Conservation (phyloP, 495 filamentous ascomycete genomes). For the Daldinia decipiens region DNA sequence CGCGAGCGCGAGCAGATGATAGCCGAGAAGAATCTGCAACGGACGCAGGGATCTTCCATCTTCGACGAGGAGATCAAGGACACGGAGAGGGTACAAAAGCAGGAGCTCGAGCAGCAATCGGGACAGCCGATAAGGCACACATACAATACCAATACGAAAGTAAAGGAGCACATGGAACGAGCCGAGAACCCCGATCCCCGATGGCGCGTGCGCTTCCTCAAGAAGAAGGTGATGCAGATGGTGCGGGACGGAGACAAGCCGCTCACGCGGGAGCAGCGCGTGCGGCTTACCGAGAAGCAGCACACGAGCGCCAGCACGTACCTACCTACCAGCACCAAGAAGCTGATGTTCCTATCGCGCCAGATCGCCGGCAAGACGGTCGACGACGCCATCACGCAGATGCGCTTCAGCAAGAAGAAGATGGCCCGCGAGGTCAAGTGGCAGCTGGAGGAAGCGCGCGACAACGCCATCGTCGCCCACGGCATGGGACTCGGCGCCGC, state of each 20-base stretch:
- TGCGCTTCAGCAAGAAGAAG: constrained; percentile 96
- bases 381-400: constrained; percentile 92
- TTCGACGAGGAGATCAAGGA: constrained; percentile 64
- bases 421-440: constrained; percentile 79
- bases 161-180: constrained; percentile 61
- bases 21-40: constrained; percentile 40
- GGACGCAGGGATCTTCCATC: constrained; percentile 63
- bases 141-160: constrained; percentile 27
- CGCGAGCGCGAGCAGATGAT: constrained; percentile 49
- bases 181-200: constrained; percentile 76
- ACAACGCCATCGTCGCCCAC: constrained; percentile 76
- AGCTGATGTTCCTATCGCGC: constrained; percentile 80
- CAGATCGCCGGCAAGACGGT: constrained; percentile 93
- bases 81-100: constrained; percentile 14
- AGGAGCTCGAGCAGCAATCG: not conserved
- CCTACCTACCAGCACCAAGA: constrained; percentile 87
- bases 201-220: constrained; percentile 74
- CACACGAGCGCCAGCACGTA: constrained; percentile 68
- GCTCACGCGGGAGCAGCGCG: constrained; percentile 67
- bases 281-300: constrained; percentile 79
- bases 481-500: constrained; percentile 83
- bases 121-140: not conserved
- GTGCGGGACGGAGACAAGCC: constrained; percentile 71
- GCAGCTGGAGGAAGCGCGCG: constrained; percentile 80
- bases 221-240: constrained; percentile 80